Evolutionary conservation across 768 basidiomycete genomes (phyloP), one percentile per base, ranked within the genome.

Genomic region (Gymnopilus junonius): DNA sequence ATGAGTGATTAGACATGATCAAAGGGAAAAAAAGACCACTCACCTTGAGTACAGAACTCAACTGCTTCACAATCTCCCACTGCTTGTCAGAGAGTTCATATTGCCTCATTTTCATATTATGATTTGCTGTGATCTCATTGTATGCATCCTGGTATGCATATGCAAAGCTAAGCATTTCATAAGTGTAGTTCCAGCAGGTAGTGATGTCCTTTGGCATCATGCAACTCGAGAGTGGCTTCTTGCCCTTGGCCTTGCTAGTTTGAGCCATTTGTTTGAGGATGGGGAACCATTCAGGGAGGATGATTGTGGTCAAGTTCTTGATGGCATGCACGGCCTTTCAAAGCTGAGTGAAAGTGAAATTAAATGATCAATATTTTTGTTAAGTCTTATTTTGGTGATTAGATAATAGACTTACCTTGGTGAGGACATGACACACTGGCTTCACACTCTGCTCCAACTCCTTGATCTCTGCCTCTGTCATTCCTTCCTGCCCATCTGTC

Each of bases 181-280:
- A 54, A 1, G 53, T 54, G 12, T 20, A 77, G 45, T 79, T 77
- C 79, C 77, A 80, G 0, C 71, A 62, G 0, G 77, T 79, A 5
- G 55, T 21, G 1, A 81, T 74, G 60, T 83, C 76, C 5, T 73
- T 69, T 1, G 78, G 78, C 63, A 80, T 51, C 29, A 51, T 51
- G 7, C 48, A 29, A 3, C 17, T n/a, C 10, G 29, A 51, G 29
- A 40, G 17, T 1, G 27, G 29, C 1, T 17, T 29, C 29, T 51
- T n/a, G 10, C 42, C 42, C 20, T 46, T 46, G 8, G 8, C 25
- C 25, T 15, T 27, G 45, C 23, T 46, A 3, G 45, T 11, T n/a
- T 46, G 3, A 8, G 42, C 42, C 45, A 46, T 25, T 12, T 12
- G 23, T 1, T 66, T 17, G 1, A 75, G 53, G 1, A 51, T 55